A percentile compares a stretch with the other conserved stretches of the same genome.
These are phyloP conservation scores for Neurospora sp. DNA, from an alignment of 495 filamentous ascomycete species.

Conservation along the genomic window DNA sequence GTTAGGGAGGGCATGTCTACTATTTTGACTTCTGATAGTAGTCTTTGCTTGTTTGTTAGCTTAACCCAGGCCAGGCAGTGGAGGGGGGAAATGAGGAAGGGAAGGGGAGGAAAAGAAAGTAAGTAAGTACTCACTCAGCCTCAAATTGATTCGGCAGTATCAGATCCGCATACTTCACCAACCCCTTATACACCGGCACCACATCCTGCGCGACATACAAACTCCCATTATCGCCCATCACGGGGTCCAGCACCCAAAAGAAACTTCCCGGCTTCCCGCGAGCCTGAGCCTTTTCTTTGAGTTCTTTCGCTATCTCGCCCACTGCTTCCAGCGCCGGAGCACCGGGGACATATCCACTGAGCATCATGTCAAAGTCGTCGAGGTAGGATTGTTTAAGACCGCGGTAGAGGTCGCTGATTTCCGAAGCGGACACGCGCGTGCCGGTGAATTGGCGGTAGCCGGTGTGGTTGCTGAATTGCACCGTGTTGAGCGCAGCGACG, in stretches of 20 bases:
- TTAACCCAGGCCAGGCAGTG: not conserved
- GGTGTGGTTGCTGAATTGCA: slow-evolving; percentile 94
- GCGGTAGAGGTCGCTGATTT: slow-evolving; percentile 76
- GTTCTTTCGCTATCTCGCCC: slow-evolving; percentile 69
- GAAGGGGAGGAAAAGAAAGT: slow-evolving; percentile 10
- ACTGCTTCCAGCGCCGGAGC: slow-evolving; percentile 75
- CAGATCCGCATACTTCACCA: slow-evolving; percentile 73
- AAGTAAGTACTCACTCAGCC: slow-evolving; percentile 85
- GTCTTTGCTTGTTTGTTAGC: slow-evolving; percentile 39
- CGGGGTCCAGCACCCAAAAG: slow-evolving; percentile 97
- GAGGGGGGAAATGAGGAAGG: not conserved
- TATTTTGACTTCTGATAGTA: slow-evolving; percentile 76
- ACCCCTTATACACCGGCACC: slow-evolving; percentile 76
- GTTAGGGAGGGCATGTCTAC: slow-evolving; percentile 60
- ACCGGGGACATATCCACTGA: slow-evolving; percentile 81
- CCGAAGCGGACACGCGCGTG: slow-evolving; percentile 63
- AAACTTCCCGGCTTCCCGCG: slow-evolving; percentile 56
- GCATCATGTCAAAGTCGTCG: slow-evolving; percentile 79
- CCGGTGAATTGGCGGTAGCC: slow-evolving; percentile 84
- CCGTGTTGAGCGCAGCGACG: slow-evolving; percentile 85
- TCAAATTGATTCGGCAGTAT: slow-evolving; percentile 97
- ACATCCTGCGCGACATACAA: slow-evolving; percentile 86
- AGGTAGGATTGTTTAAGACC: slow-evolving; percentile 75
- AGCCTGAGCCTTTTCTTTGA: slow-evolving; percentile 52
- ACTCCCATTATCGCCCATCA: slow-evolving; percentile 92